These are phyloP conservation scores for Adansonia grandidieri DNA, from an alignment of 441 rosid genomes.

Conservation along the genomic window DNA sequence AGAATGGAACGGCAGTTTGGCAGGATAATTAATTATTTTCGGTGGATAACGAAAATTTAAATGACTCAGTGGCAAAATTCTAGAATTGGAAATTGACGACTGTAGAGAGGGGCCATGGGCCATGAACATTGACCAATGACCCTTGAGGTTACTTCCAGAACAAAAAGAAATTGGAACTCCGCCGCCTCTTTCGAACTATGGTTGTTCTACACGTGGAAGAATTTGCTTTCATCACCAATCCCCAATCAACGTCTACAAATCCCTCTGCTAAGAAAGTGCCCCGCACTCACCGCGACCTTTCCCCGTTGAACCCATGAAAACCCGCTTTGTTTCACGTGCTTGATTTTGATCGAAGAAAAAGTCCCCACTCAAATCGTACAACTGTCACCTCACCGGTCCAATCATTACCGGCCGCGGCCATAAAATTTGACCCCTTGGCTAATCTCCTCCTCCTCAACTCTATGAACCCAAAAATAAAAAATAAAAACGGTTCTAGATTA, in stretches of 20 bases:
- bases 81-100: background rate
- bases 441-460: background rate
- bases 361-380: background rate
- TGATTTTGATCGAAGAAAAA: background rate
- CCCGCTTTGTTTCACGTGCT: background rate
- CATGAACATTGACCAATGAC: background rate
- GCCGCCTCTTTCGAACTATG: slow-evolving; percentile 12
- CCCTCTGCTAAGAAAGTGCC: background rate
- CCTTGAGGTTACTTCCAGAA: slow-evolving; percentile 7
- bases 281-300: slow-evolving; percentile 25
- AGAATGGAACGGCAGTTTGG: background rate
- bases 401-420: background rate
- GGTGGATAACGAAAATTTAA: background rate
- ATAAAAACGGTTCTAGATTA: background rate
- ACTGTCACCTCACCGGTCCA: slow-evolving; percentile 19
- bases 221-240: background rate
- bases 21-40: background rate
- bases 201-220: slow-evolving; percentile 9
- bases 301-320: background rate
- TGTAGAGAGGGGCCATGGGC: background rate
- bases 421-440: background rate
- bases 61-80: background rate
- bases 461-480: background rate
- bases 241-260: background rate
- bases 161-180: background rate